A percentile compares a stretch with the other conserved stretches of the same genome.
Conservation (phyloP, 805 yeast species). For the Pichia paraexigua region DNA sequence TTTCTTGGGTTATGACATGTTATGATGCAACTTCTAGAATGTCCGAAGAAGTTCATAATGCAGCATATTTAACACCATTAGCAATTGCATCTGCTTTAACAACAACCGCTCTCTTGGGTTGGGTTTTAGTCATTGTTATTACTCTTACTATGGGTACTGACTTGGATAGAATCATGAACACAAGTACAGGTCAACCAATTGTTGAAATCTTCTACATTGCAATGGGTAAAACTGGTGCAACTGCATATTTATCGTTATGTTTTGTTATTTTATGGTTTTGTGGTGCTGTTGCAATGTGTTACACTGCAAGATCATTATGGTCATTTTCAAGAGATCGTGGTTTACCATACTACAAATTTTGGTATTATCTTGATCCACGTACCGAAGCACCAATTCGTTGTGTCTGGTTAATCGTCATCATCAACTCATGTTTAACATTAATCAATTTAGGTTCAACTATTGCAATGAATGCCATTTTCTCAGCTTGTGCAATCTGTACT, state of each 20-base stretch:
- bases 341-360: constrained; percentile 37
- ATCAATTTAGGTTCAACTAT: constrained; percentile 35
- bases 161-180: constrained; percentile 26
- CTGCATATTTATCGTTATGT: constrained; percentile 41
- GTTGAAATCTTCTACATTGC: constrained; percentile 44
- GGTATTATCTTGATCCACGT: constrained; percentile 34
- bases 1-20: constrained; percentile 52
- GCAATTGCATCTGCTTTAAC: constrained; percentile 50
- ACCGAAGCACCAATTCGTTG: constrained; percentile 37
- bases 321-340: constrained; percentile 52
- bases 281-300: constrained; percentile 44
- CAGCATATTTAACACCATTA: constrained; percentile 47
- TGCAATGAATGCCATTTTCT: constrained; percentile 48
- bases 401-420: constrained; percentile 35
- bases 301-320: constrained; percentile 46
- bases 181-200: constrained; percentile 41
- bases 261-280: constrained; percentile 45
- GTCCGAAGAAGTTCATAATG: constrained; percentile 48
- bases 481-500: constrained; percentile 45
- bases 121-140: constrained; percentile 40
- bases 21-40: constrained; percentile 50
- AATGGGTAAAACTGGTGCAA: constrained; percentile 46
- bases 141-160: constrained; percentile 38
- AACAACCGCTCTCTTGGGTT: constrained; percentile 42
- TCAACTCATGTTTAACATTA: constrained; percentile 37